phyloP scores from a whole-genome alignment of 108 stramenopile genomes.

The Nannochloropsis gaditana region DNA sequence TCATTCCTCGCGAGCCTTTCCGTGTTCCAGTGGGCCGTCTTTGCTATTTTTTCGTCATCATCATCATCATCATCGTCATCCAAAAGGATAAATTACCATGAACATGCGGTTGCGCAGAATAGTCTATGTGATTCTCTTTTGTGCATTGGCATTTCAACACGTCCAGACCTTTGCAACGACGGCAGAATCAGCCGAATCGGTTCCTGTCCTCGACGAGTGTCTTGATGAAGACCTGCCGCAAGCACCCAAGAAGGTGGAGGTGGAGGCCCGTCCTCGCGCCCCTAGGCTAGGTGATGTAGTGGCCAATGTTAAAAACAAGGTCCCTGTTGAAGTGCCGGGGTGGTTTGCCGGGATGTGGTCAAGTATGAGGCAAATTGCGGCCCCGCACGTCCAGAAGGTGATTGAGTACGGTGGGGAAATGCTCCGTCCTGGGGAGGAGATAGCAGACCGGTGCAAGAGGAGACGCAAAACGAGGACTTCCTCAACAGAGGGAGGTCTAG shows the following conservation, averaged over 20 bases:
- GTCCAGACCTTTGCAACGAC: too few relatives aligned
- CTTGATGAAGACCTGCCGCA: not conserved
- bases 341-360: not conserved
- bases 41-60: too few relatives aligned
- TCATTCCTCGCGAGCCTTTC: too few relatives aligned
- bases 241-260: not conserved
- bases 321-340: not conserved
- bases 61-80: too few relatives aligned
- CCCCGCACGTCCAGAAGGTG: not conserved
- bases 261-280: conserved; percentile 14
- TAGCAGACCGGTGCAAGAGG: not conserved
- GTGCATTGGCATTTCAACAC: too few relatives aligned
- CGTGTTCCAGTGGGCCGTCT: too few relatives aligned
- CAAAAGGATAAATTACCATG: too few relatives aligned
- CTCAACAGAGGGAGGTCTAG: not conserved
- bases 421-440: not conserved
- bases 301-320: not conserved
- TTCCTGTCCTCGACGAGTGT: not conserved
- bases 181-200: too few relatives aligned
- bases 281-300: not conserved
- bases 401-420: not conserved
- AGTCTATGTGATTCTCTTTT: too few relatives aligned
- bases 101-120: too few relatives aligned
- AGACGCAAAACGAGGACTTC: not conserved
- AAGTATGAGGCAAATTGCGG: not conserved